A percentile compares a stretch with the other conserved stretches of the same genome.
Conservation (phyloP, 2,329 filamentous ascomycete genomes). For the Pseudogymnoascus verrucosus region DNA sequence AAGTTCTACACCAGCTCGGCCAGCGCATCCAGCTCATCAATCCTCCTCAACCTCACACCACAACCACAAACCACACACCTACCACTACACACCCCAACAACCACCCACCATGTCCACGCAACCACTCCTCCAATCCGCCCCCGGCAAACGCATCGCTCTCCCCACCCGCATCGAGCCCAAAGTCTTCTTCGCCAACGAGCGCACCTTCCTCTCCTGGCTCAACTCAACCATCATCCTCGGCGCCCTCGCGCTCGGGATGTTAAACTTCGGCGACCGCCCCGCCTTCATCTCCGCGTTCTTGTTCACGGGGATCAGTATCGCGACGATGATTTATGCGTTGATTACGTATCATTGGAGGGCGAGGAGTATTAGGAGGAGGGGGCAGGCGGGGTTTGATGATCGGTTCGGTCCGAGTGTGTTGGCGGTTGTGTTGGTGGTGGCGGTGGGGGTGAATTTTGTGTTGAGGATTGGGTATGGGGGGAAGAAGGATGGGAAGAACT, state of each 20-base stretch:
- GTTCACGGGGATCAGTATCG: constrained; percentile 91
- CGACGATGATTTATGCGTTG: constrained; percentile 90
- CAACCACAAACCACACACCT: not conserved
- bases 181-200: constrained; percentile 99
- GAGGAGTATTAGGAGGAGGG: constrained; percentile 80
- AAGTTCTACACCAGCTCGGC: not conserved
- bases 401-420: constrained; percentile 87
- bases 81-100: not conserved
- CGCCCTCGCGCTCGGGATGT: constrained; percentile 88
- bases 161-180: constrained; percentile 97
- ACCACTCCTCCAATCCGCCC: constrained; percentile 88
- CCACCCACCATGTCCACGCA: constrained; percentile 74
- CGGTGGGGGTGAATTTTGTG: constrained; percentile 94
- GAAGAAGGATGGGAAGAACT: constrained; percentile 13
- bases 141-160: constrained; percentile 95
- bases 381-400: constrained; percentile 95
- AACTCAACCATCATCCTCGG: constrained; percentile 99
- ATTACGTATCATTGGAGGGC: constrained; percentile 97
- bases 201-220: constrained; percentile 97
- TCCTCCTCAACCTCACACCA: constrained; percentile 1
- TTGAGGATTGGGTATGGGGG: constrained; percentile 54
- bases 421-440: constrained; percentile 75
- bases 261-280: constrained; percentile 94
- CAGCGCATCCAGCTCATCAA: too few species aligned
- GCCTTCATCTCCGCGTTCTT: constrained; percentile 90